Percentiles rank a stretch among this genome's conserved stretches.
These are phyloP conservation scores for Skeletonema tropicum DNA, from an alignment of 108 stramenopile species.

Conservation along the genomic window DNA sequence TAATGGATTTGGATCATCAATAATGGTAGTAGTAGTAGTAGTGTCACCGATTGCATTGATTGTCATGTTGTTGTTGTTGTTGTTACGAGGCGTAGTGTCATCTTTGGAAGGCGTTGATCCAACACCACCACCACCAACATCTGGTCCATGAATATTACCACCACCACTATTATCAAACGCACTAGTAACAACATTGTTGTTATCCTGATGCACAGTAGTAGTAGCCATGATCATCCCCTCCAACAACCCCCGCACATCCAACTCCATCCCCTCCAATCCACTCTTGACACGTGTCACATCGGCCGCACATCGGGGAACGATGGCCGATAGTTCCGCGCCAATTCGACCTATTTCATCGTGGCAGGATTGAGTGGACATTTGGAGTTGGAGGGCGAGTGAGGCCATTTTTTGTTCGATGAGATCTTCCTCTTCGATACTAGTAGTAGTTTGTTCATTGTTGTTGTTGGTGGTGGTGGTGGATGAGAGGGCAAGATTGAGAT, in stretches of 20 bases:
- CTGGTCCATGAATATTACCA: conserved; percentile 10
- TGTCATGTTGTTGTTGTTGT: neutral
- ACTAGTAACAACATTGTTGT: too few species aligned
- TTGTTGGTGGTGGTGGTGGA: neutral
- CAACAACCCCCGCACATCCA: conserved; percentile 63
- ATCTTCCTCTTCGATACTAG: neutral
- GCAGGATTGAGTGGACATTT: conserved; percentile 78
- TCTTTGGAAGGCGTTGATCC: neutral
- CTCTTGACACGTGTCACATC: conserved; percentile 72
- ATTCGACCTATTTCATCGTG: conserved; percentile 88
- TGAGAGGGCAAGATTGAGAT: conserved; percentile 73
- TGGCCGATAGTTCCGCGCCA: conserved; percentile 84
- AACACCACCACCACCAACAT: neutral
- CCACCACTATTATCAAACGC: neutral
- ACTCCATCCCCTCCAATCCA: conserved; percentile 68
- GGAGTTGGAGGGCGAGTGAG: conserved; percentile 80
- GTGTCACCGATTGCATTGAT: neutral
- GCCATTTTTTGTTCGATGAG: conserved; percentile 72
- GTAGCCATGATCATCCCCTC: conserved; percentile 32
- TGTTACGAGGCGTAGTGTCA: neutral
- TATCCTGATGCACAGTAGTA: too few species aligned
- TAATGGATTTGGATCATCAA: conserved; percentile 36
- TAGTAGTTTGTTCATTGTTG: neutral
- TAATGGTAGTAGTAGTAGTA: neutral
- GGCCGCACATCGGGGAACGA: conserved; percentile 80